A percentile compares a stretch with the other conserved stretches of the same genome.
Evolutionary conservation across 1,284 basidiomycete genomes (phyloP).

Genomic region (Leccinum pachyderme): DNA sequence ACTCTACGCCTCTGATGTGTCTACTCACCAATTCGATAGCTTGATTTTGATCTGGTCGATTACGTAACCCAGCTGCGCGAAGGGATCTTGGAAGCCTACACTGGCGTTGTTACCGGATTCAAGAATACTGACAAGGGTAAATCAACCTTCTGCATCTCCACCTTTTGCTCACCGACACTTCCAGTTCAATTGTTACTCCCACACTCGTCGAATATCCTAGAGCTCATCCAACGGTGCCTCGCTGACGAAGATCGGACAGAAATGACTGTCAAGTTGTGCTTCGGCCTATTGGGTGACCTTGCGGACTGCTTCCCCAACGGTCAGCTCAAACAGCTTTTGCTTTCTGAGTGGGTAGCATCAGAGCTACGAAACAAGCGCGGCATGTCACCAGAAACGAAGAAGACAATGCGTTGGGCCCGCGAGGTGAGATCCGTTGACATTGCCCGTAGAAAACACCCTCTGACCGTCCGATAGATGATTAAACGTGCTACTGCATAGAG

Average conservation of each 20-base stretch:
- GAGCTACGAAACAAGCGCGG: conserved; percentile 75
- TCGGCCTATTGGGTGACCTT: conserved; percentile 90
- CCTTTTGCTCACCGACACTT: conserved; percentile 5
- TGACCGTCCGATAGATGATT: conserved; percentile 50
- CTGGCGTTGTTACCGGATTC: conserved; percentile 89
- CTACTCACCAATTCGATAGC: conserved; percentile 41
- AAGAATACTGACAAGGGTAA: conserved; percentile 80
- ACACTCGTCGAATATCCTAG: conserved; percentile 76
- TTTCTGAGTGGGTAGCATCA: conserved; percentile 79
- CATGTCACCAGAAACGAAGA: conserved; percentile 69
- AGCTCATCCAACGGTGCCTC: conserved; percentile 79
- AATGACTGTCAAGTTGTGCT: conserved; percentile 68
- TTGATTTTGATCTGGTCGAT: conserved; percentile 88
- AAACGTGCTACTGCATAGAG: conserved; percentile 66
- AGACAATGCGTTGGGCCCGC: conserved; percentile 79
- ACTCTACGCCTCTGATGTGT: conserved; percentile 1
- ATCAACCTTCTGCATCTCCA: conserved; percentile 13
- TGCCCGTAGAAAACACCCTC: not conserved
- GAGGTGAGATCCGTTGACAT: conserved; percentile 52
- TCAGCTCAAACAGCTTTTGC: conserved; percentile 77
- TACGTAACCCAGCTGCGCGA: conserved; percentile 91
- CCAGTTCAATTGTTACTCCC: conserved; percentile 68
- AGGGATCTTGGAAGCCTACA: conserved; percentile 96
- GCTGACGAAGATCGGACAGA: conserved; percentile 86
- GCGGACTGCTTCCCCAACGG: conserved; percentile 83